Evolutionary conservation across 805 yeast species (phyloP), one percentile per base, ranked within the genome.

Genomic region (Scheffersomyces spartinae): DNA sequence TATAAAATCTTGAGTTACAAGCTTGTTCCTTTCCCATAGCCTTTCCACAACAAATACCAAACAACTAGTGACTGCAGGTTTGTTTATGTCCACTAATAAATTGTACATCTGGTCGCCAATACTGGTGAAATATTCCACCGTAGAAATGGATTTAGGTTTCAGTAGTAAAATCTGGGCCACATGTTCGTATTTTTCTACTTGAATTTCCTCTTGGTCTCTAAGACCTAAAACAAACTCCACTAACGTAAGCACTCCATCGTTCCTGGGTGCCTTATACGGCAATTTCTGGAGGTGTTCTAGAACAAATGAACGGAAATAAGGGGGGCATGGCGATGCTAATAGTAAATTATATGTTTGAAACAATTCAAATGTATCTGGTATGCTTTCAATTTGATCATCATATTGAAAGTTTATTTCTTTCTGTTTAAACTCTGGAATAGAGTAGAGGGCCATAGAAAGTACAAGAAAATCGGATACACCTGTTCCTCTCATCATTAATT

Each of bases 171-270:
- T 61, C 21, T 64, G 66, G n/a, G 80, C 70, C 1, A 82, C 79
- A 30, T 74, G 68, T 15, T 71, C 72, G 24, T 82, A 59, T 35
- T 73, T 78, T 17, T 70, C 72, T n/a, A 74, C 49, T 34, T 74
- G 74, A 9, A 84, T 49, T 8, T 71, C 74, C 29, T 78, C 88
- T 27, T 64, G 61, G 21, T 83, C 93, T 29, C 95, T 58, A 14
- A 81, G 56, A 0, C 94, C 94, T 9, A 80, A 56, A 1, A 81
- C 61, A 34, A 81, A 72, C 47, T 88, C 96, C 15, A 85, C 61
- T 25, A 88, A 49, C 2, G 85, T 64, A 15, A 68, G 50, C 2
- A 91, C 71, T 0, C 97, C 96, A 40, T 78, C 75, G 1, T 49
- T 31, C 13, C 39, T 46, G 2, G 64, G 47, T 13, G 93, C 63